phyloP scores from a whole-genome alignment of 495 filamentous ascomycete species.

The Podospora pseudoanserina region DNA sequence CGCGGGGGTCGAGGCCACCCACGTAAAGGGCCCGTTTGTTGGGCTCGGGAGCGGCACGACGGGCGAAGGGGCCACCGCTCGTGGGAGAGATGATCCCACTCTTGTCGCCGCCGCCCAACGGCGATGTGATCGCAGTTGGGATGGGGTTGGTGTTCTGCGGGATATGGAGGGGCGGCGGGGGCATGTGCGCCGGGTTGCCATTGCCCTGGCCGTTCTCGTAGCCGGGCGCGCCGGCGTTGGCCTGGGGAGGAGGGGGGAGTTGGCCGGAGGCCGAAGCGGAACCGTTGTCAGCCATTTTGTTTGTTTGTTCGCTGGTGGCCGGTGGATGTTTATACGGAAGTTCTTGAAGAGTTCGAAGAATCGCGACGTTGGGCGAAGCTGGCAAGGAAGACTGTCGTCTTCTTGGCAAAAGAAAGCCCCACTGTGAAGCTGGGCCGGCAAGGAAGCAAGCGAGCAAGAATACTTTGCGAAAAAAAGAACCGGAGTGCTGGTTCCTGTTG shows the following conservation, averaged over 20 bases:
- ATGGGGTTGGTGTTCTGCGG: conserved; percentile 97
- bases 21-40: conserved; percentile 99
- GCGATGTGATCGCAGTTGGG: conserved; percentile 86
- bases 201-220: conserved; percentile 67
- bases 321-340: background rate
- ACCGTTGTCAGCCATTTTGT: conserved; percentile 66
- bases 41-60: conserved; percentile 92
- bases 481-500: background rate
- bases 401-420: conserved; percentile 24
- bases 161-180: conserved; percentile 87
- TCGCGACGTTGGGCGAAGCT: conserved; percentile 17
- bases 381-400: conserved; percentile 8
- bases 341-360: background rate
- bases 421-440: background rate
- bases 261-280: conserved; percentile 52
- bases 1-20: conserved; percentile 88
- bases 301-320: conserved; percentile 9
- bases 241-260: conserved; percentile 63
- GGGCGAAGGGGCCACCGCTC: conserved; percentile 73
- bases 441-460: background rate
- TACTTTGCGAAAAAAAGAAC: background rate
- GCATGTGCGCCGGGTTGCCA: conserved; percentile 79
- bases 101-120: conserved; percentile 63
- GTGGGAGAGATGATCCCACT: conserved; percentile 75
- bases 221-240: conserved; percentile 64